Evolutionary conservation across 176 grass and related monocot genomes (phyloP).

Genomic region (Oryza nivara): DNA sequence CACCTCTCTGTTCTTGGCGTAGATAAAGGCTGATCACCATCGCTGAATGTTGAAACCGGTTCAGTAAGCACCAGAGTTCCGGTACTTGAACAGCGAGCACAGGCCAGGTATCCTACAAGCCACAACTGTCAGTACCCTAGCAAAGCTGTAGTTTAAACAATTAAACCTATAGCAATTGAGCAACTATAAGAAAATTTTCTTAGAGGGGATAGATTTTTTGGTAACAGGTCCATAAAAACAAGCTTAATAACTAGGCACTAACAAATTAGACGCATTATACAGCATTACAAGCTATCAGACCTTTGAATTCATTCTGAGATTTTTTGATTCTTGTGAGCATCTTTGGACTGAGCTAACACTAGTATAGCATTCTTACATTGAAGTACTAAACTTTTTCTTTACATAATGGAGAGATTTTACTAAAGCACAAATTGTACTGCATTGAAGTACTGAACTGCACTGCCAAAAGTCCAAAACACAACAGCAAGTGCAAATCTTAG

Average conservation of each 20-base stretch:
- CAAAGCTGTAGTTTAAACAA: background rate
- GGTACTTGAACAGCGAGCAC: slow-evolving; percentile 92
- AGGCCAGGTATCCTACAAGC: slow-evolving; percentile 88
- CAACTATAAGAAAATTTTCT: slow-evolving; percentile 3
- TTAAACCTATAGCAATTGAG: slow-evolving; percentile 12
- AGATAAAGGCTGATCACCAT: slow-evolving; percentile 60
- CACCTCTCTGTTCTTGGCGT: slow-evolving; percentile 84
- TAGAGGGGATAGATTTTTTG: background rate
- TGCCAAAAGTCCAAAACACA: background rate
- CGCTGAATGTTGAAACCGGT: slow-evolving; percentile 63
- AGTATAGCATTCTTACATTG: background rate
- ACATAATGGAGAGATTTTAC: too few species aligned
- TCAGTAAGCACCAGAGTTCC: slow-evolving; percentile 81
- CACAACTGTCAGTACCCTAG: slow-evolving; percentile 22
- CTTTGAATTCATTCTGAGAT: slow-evolving; percentile 7
- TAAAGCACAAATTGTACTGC: background rate
- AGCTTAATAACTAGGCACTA: background rate
- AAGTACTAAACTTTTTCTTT: background rate
- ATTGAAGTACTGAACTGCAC: background rate
- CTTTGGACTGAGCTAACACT: background rate
- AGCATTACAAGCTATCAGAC: background rate
- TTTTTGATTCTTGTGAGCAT: slow-evolving; percentile 5
- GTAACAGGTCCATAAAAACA: background rate
- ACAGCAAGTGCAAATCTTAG: slow-evolving; percentile 9
- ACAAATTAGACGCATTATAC: slow-evolving; percentile 3